A percentile compares a stretch with the other conserved stretches of the same genome.
Conservation (phyloP, 202 grass and related monocot genomes). For the Zizania palustris region DNA sequence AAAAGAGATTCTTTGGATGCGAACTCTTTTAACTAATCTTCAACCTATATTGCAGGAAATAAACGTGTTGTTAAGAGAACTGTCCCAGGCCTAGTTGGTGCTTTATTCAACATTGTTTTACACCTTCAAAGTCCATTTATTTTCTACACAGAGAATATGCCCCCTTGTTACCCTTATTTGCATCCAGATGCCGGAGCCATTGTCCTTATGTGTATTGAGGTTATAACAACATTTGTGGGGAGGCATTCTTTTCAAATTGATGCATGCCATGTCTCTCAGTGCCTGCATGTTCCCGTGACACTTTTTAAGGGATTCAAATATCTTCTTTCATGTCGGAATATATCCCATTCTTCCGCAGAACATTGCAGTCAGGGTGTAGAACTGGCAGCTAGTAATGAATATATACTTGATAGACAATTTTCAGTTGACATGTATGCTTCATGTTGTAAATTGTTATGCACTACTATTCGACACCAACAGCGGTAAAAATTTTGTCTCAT, state of each 20-base stretch:
- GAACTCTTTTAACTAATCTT: constrained; percentile 26
- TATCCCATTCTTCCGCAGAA: constrained; percentile 20
- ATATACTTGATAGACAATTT: constrained; percentile 65
- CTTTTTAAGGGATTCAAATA: constrained; percentile 82
- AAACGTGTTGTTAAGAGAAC: constrained; percentile 75
- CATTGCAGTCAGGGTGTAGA: constrained; percentile 23
- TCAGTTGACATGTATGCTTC: constrained; percentile 82
- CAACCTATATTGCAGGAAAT: constrained; percentile 60
- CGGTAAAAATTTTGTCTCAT: constrained; percentile 49
- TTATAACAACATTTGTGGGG: constrained; percentile 74
- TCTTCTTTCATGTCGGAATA: constrained; percentile 39
- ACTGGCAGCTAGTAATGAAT: constrained; percentile 43
- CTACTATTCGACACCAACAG: constrained; percentile 72
- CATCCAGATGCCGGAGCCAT: constrained; percentile 70
- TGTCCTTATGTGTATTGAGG: constrained; percentile 84
- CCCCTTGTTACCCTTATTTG: constrained; percentile 28
- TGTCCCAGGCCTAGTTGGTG: constrained; percentile 62
- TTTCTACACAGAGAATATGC: constrained; percentile 69
- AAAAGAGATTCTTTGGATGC: constrained; percentile 14
- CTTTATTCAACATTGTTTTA: constrained; percentile 82
- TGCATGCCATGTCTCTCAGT: constrained; percentile 70
- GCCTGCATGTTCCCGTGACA: constrained; percentile 64
- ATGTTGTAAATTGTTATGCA: constrained; percentile 92
- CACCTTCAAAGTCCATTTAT: constrained; percentile 75
- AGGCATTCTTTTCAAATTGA: constrained; percentile 73